Evolutionary conservation across 208 protist genomes (phyloP).

Genomic region (Porcisia hertigi): DNA sequence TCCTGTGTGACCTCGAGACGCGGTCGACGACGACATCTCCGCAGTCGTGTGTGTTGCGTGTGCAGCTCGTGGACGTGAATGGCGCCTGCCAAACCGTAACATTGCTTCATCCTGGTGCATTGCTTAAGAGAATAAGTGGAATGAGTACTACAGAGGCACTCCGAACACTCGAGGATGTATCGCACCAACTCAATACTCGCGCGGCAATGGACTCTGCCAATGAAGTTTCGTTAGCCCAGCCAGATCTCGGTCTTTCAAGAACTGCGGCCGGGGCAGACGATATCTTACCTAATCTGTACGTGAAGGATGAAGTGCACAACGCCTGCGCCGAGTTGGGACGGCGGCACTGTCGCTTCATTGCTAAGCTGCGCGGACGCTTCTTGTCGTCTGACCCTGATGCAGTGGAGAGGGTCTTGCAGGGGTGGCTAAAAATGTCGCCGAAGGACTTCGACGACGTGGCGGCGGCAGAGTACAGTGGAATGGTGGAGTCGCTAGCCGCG

Average conservation of each 20-base stretch:
- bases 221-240: background rate
- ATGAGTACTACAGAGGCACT: constrained; percentile 35
- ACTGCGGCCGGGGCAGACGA: background rate
- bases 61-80: constrained; percentile 19
- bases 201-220: background rate
- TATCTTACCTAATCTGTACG: constrained; percentile 29
- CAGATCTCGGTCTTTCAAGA: too few species aligned
- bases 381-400: constrained; percentile 34
- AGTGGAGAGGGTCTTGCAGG: constrained; percentile 16
- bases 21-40: background rate
- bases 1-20: constrained; percentile 34
- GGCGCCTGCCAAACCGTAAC: constrained; percentile 1
- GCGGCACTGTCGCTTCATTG: constrained; percentile 52
- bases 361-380: constrained; percentile 44
- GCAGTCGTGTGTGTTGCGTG: constrained; percentile 14
- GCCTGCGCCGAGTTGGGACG: constrained; percentile 31
- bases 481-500: constrained; percentile 52
- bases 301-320: constrained; percentile 32
- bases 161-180: constrained; percentile 25
- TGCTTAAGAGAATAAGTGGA: constrained; percentile 15
- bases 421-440: constrained; percentile 4
- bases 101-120: constrained; percentile 23
- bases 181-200: background rate
- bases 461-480: constrained; percentile 44
- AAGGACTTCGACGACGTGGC: constrained; percentile 11